These are phyloP conservation scores for Rutstroemia sp. DNA, from an alignment of 2,329 filamentous ascomycete species.

Conservation along the genomic window DNA sequence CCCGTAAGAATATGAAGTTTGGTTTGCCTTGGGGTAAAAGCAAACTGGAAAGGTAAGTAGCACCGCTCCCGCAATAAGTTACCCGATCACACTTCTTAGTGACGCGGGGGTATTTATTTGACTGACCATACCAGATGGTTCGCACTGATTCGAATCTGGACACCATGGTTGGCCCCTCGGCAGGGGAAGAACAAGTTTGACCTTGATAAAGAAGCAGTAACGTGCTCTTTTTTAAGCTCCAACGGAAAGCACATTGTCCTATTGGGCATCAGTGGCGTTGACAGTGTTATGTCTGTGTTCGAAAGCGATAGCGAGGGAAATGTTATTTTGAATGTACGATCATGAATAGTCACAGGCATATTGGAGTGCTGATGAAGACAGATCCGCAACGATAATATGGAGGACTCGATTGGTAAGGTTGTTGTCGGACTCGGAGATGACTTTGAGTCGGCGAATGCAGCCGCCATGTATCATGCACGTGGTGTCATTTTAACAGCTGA, in stretches of 20 bases:
- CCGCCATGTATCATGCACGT: constrained; percentile 83
- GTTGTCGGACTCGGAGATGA: constrained; percentile 64
- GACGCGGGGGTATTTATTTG: neutral
- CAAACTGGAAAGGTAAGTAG: constrained; percentile 27
- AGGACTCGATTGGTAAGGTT: constrained; percentile 49
- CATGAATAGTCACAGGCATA: constrained; percentile 13
- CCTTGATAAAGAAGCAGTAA: constrained; percentile 69
- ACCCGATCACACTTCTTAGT: neutral
- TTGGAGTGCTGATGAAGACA: constrained; percentile 26
- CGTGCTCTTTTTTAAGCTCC: constrained; percentile 68
- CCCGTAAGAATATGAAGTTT: constrained; percentile 36
- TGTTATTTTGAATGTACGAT: constrained; percentile 54
- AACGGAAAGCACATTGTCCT: constrained; percentile 71
- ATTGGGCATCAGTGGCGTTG: constrained; percentile 68
- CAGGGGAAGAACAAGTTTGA: constrained; percentile 64
- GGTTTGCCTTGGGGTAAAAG: constrained; percentile 29
- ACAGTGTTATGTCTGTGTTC: constrained; percentile 64
- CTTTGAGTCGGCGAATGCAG: constrained; percentile 70
- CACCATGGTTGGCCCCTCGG: constrained; percentile 81
- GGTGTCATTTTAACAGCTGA: constrained; percentile 47
- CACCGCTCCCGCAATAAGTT: no score
- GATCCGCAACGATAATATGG: constrained; percentile 59
- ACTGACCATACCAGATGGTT: constrained; percentile 56
- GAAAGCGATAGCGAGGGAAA: constrained; percentile 57
- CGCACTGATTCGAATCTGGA: constrained; percentile 69